A percentile compares a stretch with the other conserved stretches of the same genome.
These are phyloP conservation scores for Hagleromyces aurorensis DNA, from an alignment of 805 yeast species.

Conservation along the genomic window DNA sequence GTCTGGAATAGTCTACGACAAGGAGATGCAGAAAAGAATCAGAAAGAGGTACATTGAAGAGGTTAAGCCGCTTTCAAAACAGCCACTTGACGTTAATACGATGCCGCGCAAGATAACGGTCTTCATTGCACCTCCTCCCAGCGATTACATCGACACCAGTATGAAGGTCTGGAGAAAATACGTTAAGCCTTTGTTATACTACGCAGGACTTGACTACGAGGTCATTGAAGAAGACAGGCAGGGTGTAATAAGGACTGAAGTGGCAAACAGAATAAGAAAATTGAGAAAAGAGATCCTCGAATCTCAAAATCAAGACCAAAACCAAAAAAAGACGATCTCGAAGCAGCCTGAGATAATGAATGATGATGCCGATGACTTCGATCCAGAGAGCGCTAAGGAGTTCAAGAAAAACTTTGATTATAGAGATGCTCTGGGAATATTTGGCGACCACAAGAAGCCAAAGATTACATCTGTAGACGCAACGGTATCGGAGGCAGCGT, in stretches of 20 bases:
- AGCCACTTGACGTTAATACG: constrained; percentile 39
- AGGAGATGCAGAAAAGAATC: constrained; percentile 57
- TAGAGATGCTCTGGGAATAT: constrained; percentile 52
- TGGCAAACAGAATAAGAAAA: constrained; percentile 75
- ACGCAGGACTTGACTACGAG: constrained; percentile 81
- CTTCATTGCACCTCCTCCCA: constrained; percentile 95
- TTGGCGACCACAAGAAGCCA: constrained; percentile 30
- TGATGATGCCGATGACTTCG: constrained; percentile 16
- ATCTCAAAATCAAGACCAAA: constrained; percentile 18
- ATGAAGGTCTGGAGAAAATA: constrained; percentile 66
- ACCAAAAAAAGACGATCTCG: constrained; percentile 8
- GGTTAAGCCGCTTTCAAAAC: constrained; percentile 48
- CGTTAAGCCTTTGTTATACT: constrained; percentile 76
- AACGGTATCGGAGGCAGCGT: constrained; percentile 33
- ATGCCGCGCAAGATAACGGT: constrained; percentile 71
- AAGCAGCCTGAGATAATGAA: constrained; percentile 8
- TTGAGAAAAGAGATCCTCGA: constrained; percentile 44
- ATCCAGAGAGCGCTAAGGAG: constrained; percentile 20
- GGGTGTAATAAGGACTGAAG: constrained; percentile 76
- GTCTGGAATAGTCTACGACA: constrained; percentile 79
- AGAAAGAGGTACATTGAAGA: constrained; percentile 55
- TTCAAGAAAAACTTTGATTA: constrained; percentile 30
- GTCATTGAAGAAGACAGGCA: constrained; percentile 71
- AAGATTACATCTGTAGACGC: constrained; percentile 40
- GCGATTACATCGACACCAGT: constrained; percentile 73